A percentile compares a stretch with the other conserved stretches of the same genome.
These are phyloP conservation scores for Lolium multiflorum DNA, from an alignment of 176 grass and related monocot species.

Conservation along the genomic window DNA sequence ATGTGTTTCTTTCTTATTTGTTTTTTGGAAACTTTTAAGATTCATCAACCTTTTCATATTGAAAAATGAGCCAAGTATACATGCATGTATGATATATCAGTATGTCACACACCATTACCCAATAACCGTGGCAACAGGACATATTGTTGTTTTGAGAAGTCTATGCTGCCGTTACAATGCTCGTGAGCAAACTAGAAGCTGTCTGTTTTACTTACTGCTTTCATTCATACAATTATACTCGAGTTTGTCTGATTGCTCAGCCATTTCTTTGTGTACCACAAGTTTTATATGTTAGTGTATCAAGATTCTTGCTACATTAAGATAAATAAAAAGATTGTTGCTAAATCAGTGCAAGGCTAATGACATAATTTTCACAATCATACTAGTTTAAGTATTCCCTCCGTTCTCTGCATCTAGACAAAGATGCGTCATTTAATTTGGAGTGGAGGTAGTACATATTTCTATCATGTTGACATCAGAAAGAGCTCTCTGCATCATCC, in stretches of 20 bases:
- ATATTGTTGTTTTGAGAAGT: slow-evolving; percentile 19
- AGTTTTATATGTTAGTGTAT: neutral
- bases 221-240: neutral
- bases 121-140: neutral
- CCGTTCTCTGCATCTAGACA: too few species aligned
- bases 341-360: neutral
- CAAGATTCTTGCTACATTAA: neutral
- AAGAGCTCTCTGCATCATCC: slow-evolving; percentile 1
- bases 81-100: slow-evolving; percentile 7
- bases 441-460: neutral
- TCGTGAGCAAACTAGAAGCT: neutral
- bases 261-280: neutral
- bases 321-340: too few species aligned
- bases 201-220: neutral
- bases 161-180: neutral
- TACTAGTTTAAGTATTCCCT: too few species aligned
- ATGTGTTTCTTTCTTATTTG: neutral
- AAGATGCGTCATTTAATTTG: too few species aligned
- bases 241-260: neutral
- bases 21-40: neutral
- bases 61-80: neutral
- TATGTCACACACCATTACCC: neutral
- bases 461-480: neutral
- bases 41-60: neutral
- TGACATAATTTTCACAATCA: neutral